Evolutionary conservation across 768 basidiomycete genomes (phyloP).

Genomic region (Hygrocybe coccinea): DNA sequence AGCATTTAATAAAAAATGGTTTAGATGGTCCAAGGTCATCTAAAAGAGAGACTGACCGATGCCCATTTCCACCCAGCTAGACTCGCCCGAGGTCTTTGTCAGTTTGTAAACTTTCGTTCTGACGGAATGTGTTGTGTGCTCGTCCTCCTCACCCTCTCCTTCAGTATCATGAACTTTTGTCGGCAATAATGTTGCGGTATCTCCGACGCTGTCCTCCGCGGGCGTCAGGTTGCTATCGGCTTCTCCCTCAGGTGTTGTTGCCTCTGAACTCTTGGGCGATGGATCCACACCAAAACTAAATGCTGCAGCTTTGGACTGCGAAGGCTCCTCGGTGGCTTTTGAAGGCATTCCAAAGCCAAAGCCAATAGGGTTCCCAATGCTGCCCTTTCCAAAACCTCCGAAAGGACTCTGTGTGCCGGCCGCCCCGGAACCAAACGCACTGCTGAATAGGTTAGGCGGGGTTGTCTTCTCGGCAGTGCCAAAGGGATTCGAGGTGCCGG

Average conservation of each 20-base stretch:
- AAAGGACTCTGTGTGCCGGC: slow-evolving; percentile 18
- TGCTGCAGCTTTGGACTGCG: neutral
- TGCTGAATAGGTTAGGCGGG: neutral
- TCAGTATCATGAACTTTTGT: slow-evolving; percentile 57
- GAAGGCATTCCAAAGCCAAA: slow-evolving; percentile 50
- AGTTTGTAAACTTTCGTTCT: slow-evolving; percentile 62
- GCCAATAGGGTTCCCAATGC: slow-evolving; percentile 60
- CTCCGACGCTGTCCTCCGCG: slow-evolving; percentile 3
- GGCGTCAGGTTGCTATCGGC: slow-evolving; percentile 4
- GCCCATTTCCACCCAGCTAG: slow-evolving; percentile 64
- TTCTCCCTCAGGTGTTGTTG: slow-evolving; percentile 4
- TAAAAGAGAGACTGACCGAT: slow-evolving; percentile 44
- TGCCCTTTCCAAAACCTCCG: slow-evolving; percentile 38
- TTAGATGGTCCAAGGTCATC: neutral
- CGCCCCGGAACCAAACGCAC: neutral
- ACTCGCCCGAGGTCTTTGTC: slow-evolving; percentile 39
- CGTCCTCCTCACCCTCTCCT: slow-evolving; percentile 78
- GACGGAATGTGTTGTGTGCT: slow-evolving; percentile 57
- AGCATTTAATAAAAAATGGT: neutral
- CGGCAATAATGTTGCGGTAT: slow-evolving; percentile 13
- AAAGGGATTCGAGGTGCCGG: slow-evolving; percentile 1
- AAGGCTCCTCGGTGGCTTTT: slow-evolving; percentile 13
- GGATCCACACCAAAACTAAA: neutral
- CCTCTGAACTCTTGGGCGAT: neutral
- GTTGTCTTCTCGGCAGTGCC: neutral